Conservation (phyloP, 345 rosid species). For the Lepidium sativum region DNA sequence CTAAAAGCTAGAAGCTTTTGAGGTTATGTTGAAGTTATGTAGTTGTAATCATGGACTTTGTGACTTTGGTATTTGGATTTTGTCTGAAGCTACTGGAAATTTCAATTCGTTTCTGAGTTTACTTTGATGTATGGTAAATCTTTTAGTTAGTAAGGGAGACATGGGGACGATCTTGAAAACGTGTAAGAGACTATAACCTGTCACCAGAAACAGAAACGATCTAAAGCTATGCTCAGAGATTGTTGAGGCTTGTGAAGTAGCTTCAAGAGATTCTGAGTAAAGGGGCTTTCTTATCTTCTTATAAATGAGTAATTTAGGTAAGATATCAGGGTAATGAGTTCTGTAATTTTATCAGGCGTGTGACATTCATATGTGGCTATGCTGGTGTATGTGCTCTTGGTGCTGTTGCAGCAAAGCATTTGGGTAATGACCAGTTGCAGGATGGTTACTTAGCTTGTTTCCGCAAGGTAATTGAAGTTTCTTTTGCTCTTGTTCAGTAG, state of each 20-base stretch:
- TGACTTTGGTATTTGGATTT: neutral
- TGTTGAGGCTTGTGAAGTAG: constrained; percentile 43
- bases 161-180: constrained; percentile 43
- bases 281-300: neutral
- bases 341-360: constrained; percentile 28
- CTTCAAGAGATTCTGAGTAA: constrained; percentile 47
- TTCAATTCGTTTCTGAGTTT: neutral
- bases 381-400: constrained; percentile 72
- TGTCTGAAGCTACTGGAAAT: neutral
- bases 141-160: constrained; percentile 43
- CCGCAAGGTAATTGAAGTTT: constrained; percentile 28
- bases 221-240: constrained; percentile 41
- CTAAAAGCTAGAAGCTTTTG: neutral
- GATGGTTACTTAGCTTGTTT: constrained; percentile 37
- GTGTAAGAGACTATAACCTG: constrained; percentile 37
- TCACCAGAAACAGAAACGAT: constrained; percentile 36
- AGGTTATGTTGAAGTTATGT: neutral
- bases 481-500: neutral
- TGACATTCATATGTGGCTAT: constrained; percentile 51
- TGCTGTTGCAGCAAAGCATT: constrained; percentile 50
- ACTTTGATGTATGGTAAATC: neutral
- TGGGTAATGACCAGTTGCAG: constrained; percentile 29
- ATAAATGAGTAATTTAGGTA: too few species aligned
- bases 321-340: neutral
- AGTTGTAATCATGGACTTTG: neutral